Base-by-base conservation (phyloP, 1,284 basidiomycete species). In the Heterobasidion occidentale region DNA sequence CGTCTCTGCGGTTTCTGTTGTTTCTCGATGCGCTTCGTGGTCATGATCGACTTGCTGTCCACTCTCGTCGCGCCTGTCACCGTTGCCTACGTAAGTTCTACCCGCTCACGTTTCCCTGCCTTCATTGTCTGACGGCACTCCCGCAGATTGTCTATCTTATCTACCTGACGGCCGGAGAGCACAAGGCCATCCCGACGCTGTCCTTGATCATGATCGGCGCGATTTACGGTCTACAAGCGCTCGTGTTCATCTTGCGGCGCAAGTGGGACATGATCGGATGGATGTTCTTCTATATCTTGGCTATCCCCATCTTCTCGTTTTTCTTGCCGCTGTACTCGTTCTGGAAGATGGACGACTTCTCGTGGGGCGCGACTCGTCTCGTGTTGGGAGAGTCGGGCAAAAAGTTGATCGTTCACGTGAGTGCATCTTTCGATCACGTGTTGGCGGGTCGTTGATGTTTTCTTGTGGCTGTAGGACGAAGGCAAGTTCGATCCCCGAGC, bases 311-410 rank as follows among this genome's bases (percentile, higher is more conserved):
- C 52, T 95, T 94, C 77, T 94, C 94, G 19, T 88, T 99, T 76
- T 81, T 94, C 73, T 80, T 98, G 45, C 96, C 95, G 1, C 74
- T 98, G 19, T 98, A 98, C 72, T 96, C 96, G 1, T 98, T 98
- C 86, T 99, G 95, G 96, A 86, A 81, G 63, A 98, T 98, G 95
- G 96, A 98, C 73, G 94, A 97, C 73, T 98, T 98, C 83, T 95
- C 92, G 3, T 97, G 94, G 97, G 97, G 97, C 83, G 81, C 83
- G 51, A 97, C 94, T 19, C 91, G 92, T 84, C 71, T 95, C 60
- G 95, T 99, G 36, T 76, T 97, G 63, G 96, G 95, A 63, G 96
- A 99, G 73, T 82, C 87, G 58, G 96, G 95, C 35, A 95, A 96
- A 80, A 95, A 94, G 74, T 77, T 98, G 63, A 86, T 98, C 61